These are phyloP conservation scores for Wickerhamiella azyma DNA, from an alignment of 805 yeast genomes.

Conservation along the genomic window DNA sequence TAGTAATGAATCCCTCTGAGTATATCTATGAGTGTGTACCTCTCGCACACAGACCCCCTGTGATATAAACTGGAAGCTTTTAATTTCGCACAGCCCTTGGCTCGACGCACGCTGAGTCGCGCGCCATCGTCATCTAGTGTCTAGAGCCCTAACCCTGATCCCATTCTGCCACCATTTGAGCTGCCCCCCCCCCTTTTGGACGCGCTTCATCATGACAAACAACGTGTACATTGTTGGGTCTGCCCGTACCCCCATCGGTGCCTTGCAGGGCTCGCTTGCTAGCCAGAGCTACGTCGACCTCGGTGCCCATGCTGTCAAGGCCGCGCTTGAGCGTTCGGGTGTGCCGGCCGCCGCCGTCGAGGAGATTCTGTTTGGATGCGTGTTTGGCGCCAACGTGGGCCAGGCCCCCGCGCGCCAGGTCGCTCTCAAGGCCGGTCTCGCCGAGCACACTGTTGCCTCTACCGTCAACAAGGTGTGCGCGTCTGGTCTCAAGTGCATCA, in stretches of 20 bases:
- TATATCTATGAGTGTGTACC: no score
- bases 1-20: no score
- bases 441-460: conserved; percentile 68
- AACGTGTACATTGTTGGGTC: conserved; percentile 77
- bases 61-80: no score
- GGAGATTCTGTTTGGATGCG: conserved; percentile 88
- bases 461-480: conserved; percentile 96
- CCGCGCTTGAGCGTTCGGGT: conserved; percentile 17
- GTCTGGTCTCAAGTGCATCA: conserved; percentile 84
- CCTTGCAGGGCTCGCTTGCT: conserved; percentile 75
- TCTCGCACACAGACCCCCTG: no score
- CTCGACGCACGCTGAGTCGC: no score
- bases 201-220: background rate
- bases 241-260: conserved; percentile 92
- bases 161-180: background rate
- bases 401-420: conserved; percentile 99
- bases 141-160: background rate
- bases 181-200: background rate
- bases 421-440: conserved; percentile 78
- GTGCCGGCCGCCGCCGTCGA: conserved; percentile 44
- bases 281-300: conserved; percentile 69
- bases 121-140: no score
- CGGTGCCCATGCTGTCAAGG: conserved; percentile 81
- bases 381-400: conserved; percentile 82
- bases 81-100: no score